phyloP scores from a whole-genome alignment of 768 basidiomycete species.

The Tricholoma furcatifolium region DNA sequence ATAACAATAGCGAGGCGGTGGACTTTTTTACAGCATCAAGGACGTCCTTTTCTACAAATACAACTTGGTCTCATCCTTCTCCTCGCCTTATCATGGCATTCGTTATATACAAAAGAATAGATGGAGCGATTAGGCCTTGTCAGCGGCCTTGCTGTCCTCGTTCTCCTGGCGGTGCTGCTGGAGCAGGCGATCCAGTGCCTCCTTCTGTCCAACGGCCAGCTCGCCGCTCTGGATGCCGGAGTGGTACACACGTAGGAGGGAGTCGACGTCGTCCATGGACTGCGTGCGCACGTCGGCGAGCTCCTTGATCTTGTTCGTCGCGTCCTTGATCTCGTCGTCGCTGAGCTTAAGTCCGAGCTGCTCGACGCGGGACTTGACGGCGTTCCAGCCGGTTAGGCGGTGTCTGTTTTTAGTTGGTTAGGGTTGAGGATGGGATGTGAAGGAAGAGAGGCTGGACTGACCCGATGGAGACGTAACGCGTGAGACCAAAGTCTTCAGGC shows the following conservation, averaged over 20 bases:
- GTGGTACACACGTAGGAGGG: conserved; percentile 93
- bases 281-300: conserved; percentile 98
- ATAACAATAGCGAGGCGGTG: neutral
- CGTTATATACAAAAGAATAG: neutral
- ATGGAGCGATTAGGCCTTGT: neutral
- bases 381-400: conserved; percentile 98
- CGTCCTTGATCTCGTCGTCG: conserved; percentile 98
- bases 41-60: conserved; percentile 19
- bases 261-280: conserved; percentile 99
- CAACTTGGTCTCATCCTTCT: conserved; percentile 7
- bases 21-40: conserved; percentile 1
- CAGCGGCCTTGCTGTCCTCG: conserved; percentile 4
- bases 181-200: conserved; percentile 84
- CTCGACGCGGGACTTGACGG: conserved; percentile 98
- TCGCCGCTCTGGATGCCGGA: conserved; percentile 90
- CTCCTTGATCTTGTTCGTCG: conserved; percentile 99
- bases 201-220: conserved; percentile 92
- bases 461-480: conserved; percentile 97
- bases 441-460: conserved; percentile 30
- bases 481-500: conserved; percentile 98
- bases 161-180: conserved; percentile 59
- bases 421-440: neutral
- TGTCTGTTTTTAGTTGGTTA: conserved; percentile 58
- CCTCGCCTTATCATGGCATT: neutral
- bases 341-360: conserved; percentile 88